Base-by-base conservation (phyloP, 495 filamentous ascomycete species). In the Xylaria nigripes region DNA sequence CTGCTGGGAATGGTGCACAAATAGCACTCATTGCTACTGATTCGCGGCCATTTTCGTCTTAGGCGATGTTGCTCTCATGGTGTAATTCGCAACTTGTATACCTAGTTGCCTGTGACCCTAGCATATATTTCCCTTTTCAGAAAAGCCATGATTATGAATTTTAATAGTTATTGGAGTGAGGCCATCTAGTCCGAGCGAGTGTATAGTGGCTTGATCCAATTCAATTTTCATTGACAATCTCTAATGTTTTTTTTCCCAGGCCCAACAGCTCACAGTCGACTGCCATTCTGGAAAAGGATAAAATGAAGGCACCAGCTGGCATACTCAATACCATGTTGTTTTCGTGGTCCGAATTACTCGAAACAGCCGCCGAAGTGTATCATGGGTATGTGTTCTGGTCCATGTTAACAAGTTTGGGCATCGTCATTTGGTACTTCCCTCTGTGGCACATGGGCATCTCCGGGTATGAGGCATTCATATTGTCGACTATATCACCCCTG, bases 371-470 rank as follows among this genome's bases (percentile, higher is more conserved):
- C 19, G 89, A 96, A 73, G 82, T 91, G 45, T 99, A 96, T 72
- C 91, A 90, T 70, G 93, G 91, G 45, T 98, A 89, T 64, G 84
- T 94, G 45, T 96, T 96, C 71, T 99, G 94, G 94, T 89, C 91
- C 6, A 85, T 89, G 59, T 76, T 95, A 57, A 99, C 94, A 52
- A 86, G 88, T 48, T 76, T 99, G 48, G 89, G 87, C 36, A 75
- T 97, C 25, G 76, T 86, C 32, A 84, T 97, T 23, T 99, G 94
- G 94, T 99, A 95, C 66, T 99, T 99, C 64, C 93, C 93, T 15
- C 80, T 99, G n/a, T 99, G 94, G 94, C 83, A 96, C 68, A 97
- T 99, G 94, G 94, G 94, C 53, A 90, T 99, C 55, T 99, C 94
- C 7, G 94, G 94, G 51, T 96, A 95, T 59, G 94, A 99, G 71